Percentiles rank a stretch among this genome's conserved stretches.
These are phyloP conservation scores for Colletotrichum aenigma DNA, from an alignment of 2,329 filamentous ascomycete species.

Conservation along the genomic window DNA sequence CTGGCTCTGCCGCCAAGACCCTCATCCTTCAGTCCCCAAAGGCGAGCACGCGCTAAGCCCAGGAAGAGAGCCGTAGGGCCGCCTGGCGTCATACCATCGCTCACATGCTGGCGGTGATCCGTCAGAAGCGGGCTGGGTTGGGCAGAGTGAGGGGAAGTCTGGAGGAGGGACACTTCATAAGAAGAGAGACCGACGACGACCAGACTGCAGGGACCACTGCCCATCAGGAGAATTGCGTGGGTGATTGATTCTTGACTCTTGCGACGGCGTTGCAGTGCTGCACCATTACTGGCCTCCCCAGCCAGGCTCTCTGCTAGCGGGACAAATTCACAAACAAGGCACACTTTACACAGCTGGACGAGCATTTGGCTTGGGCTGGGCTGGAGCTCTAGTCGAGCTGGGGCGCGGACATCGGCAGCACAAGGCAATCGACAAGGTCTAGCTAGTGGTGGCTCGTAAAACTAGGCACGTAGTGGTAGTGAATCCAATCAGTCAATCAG, in stretches of 20 bases:
- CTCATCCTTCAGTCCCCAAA: neutral
- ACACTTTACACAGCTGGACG: neutral
- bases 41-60: neutral
- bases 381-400: neutral
- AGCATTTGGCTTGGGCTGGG: neutral
- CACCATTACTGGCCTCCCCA: neutral
- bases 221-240: neutral
- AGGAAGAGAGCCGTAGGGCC: neutral
- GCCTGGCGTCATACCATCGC: slow-evolving; percentile 8
- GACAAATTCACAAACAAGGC: neutral
- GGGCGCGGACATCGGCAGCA: slow-evolving; percentile 1
- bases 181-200: neutral
- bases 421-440: neutral
- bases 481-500: slow-evolving; percentile 2
- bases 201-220: neutral
- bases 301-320: neutral
- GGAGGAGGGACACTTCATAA: neutral
- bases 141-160: neutral
- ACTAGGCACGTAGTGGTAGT: neutral
- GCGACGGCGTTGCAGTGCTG: neutral
- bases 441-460: neutral
- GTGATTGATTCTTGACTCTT: neutral
- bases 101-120: slow-evolving; percentile 17
- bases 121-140: neutral
- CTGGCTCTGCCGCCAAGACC: slow-evolving; percentile 12